Percentiles rank a stretch among this genome's conserved stretches.
phyloP scores from a whole-genome alignment of 306 rosid species.

The Glycyrrhiza uralensis region DNA sequence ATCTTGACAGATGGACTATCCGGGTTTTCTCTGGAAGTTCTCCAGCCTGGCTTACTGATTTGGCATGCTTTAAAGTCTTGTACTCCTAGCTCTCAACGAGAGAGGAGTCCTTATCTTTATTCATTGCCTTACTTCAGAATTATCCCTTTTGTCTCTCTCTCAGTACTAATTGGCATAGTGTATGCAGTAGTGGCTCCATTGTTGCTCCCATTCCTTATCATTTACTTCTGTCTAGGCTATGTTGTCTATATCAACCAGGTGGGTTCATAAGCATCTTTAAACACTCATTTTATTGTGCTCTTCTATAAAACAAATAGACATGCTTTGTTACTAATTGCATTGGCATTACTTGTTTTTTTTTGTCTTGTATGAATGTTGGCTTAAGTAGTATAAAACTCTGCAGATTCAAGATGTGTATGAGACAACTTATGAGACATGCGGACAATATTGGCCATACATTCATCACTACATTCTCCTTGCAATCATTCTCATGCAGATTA shows the following conservation, averaged over 20 bases:
- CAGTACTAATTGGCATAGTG: constrained; percentile 74
- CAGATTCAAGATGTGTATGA: constrained; percentile 86
- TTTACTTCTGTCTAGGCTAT: constrained; percentile 90
- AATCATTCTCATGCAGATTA: constrained; percentile 79
- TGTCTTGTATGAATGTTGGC: not conserved
- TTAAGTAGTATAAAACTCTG: constrained; percentile 21
- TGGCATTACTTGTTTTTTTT: not conserved
- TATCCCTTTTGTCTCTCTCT: constrained; percentile 68
- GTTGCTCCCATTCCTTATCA: constrained; percentile 78
- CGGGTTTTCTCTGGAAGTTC: constrained; percentile 87
- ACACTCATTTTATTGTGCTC: not conserved
- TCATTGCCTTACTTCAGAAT: constrained; percentile 74
- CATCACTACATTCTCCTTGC: constrained; percentile 75
- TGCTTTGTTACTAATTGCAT: not conserved
- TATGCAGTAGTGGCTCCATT: constrained; percentile 82
- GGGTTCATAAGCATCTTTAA: not conserved
- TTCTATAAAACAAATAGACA: not conserved
- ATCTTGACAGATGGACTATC: constrained; percentile 83
- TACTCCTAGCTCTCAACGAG: constrained; percentile 30
- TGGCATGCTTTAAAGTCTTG: constrained; percentile 63
- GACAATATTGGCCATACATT: constrained; percentile 85
- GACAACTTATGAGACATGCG: constrained; percentile 73
- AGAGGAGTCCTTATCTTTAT: constrained; percentile 60
- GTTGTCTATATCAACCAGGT: constrained; percentile 64
- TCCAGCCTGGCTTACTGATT: constrained; percentile 74